phyloP scores from a whole-genome alignment of 495 filamentous ascomycete species.

The Penicillium riverlandense region DNA sequence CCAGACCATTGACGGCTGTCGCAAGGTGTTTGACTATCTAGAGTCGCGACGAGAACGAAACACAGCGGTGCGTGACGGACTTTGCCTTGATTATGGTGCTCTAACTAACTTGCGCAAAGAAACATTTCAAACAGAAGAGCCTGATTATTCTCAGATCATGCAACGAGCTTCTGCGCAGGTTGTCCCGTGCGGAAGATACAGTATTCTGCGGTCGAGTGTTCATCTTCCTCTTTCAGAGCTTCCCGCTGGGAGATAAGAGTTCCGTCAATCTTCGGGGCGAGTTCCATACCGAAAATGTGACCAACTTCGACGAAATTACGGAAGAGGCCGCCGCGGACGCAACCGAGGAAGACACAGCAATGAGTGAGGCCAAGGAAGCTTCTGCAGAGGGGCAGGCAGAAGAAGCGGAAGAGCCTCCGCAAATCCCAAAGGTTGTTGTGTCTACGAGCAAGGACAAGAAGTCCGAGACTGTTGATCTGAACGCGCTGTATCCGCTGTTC shows the following conservation, averaged over 20 bases:
- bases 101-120: constrained; percentile 28
- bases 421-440: constrained; percentile 44
- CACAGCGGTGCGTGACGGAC: constrained; percentile 46
- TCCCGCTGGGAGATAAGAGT: constrained; percentile 90
- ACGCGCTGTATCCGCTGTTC: constrained; percentile 82
- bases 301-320: constrained; percentile 62
- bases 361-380: constrained; percentile 50
- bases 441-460: constrained; percentile 41
- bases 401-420: constrained; percentile 18
- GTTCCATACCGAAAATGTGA: constrained; percentile 94
- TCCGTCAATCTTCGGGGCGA: constrained; percentile 95
- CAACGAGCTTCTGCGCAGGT: constrained; percentile 85
- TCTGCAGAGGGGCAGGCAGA: constrained; percentile 13
- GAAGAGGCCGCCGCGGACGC: constrained; percentile 12
- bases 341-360: constrained; percentile 41
- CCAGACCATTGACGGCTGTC: constrained; percentile 85
- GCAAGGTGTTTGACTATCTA: constrained; percentile 85
- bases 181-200: constrained; percentile 91
- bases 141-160: constrained; percentile 84
- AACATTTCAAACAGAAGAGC: constrained; percentile 78
- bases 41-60: constrained; percentile 86
- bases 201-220: constrained; percentile 96
- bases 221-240: constrained; percentile 96
- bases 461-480: constrained; percentile 46
- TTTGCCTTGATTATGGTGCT: neutral